Percentiles rank a stretch among this genome's conserved stretches.
Conservation (phyloP, 2,329 filamentous ascomycete genomes). For the Claviceps africana region DNA sequence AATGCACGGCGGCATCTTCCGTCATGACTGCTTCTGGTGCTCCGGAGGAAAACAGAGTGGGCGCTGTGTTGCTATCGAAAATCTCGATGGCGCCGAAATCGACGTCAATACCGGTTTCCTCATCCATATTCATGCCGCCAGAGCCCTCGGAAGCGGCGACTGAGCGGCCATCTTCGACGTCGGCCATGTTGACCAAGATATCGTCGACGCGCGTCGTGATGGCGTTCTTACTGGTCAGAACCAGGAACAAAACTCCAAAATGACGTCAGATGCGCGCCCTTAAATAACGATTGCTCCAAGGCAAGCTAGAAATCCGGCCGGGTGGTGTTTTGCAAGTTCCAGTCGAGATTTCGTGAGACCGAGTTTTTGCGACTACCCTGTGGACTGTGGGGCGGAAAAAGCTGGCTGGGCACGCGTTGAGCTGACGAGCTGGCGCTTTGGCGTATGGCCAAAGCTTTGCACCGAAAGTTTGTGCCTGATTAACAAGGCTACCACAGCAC, state of each 20-base stretch:
- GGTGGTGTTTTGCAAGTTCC: constrained; percentile 18
- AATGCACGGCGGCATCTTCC: constrained; percentile 9
- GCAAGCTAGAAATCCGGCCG: constrained; percentile 22
- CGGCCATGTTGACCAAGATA: constrained; percentile 10
- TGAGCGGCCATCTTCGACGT: constrained; percentile 11
- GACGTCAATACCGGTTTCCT: constrained; percentile 12
- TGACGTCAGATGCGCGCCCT: constrained; percentile 14
- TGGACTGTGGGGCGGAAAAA: constrained; percentile 13
- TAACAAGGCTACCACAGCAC: constrained; percentile 6
- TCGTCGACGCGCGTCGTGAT: background rate
- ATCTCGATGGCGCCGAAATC: constrained; percentile 24
- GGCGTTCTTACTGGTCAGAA: constrained; percentile 2
- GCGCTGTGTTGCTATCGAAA: constrained; percentile 23
- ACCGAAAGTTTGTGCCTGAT: constrained; percentile 8
- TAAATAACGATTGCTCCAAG: constrained; percentile 16
- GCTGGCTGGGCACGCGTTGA: constrained; percentile 4
- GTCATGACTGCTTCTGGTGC: constrained; percentile 19
- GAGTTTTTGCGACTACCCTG: constrained; percentile 7
- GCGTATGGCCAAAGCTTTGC: too few species aligned
- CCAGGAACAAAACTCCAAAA: constrained; percentile 5
- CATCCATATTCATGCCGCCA: constrained; percentile 10
- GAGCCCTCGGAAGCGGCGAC: constrained; percentile 14
- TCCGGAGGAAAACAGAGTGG: constrained; percentile 18
- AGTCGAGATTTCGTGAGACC: constrained; percentile 7
- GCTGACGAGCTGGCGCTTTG: background rate